Percentiles rank a stretch among this genome's conserved stretches.
Conservation (phyloP, 202 grass and related monocot genomes). For the Schoenoplectus triqueter region DNA sequence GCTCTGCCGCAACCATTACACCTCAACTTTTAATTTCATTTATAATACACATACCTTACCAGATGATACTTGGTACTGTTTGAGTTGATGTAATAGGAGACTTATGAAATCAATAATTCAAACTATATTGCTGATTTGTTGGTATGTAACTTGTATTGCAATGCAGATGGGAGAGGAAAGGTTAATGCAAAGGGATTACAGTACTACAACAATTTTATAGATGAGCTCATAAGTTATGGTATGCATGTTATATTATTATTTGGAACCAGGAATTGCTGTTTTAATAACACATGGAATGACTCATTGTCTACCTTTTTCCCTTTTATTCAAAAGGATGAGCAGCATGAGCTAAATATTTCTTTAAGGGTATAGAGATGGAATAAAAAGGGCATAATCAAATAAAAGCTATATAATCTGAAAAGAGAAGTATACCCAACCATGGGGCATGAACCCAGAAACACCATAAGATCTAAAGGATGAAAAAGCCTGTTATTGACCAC, state of each 20-base stretch:
- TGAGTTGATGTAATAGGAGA: neutral
- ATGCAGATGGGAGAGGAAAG: conserved; percentile 79
- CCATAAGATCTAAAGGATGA: neutral
- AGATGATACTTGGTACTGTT: neutral
- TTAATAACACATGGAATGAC: neutral
- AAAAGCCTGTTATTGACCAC: neutral
- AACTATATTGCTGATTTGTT: conserved; percentile 34
- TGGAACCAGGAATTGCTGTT: neutral
- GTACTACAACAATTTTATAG: conserved; percentile 88
- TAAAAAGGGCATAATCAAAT: neutral
- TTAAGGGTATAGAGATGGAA: neutral
- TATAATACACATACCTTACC: neutral
- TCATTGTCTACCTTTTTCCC: neutral
- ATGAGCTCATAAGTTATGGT: conserved; percentile 83
- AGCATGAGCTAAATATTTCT: neutral
- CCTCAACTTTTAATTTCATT: too few relatives aligned
- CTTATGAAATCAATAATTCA: neutral
- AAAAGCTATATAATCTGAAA: neutral
- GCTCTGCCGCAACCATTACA: too few relatives aligned
- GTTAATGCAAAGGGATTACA: conserved; percentile 76
- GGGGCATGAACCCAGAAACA: neutral
- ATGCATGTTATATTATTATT: neutral
- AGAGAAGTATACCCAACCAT: neutral
- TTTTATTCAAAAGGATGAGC: neutral
- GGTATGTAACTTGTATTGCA: neutral